Conservation (phyloP, 1,284 basidiomycete genomes). For the Heterobasidion irregulare region DNA sequence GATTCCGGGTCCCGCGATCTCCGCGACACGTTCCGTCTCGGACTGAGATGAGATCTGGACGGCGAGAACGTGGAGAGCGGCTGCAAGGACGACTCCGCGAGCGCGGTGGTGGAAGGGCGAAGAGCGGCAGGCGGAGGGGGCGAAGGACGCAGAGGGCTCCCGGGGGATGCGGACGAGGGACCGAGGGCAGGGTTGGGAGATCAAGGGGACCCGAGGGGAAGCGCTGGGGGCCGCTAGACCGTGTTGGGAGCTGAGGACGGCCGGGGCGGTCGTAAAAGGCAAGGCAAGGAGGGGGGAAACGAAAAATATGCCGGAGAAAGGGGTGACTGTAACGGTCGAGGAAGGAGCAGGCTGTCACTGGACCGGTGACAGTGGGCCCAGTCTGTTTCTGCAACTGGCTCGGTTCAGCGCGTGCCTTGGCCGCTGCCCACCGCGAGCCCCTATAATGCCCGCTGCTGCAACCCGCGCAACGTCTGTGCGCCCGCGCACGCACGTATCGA, state of each 20-base stretch:
- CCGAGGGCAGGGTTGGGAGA: not conserved
- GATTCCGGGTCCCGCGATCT: slow-evolving; percentile 1
- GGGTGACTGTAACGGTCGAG: too few species aligned
- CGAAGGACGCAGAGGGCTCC: not conserved
- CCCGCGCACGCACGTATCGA: too few species aligned
- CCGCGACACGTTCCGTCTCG: not conserved
- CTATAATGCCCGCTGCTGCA: too few species aligned
- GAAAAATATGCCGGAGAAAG: too few species aligned
- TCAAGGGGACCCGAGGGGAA: not conserved
- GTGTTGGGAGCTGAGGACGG: too few species aligned
- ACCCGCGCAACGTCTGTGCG: too few species aligned
- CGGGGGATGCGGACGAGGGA: not conserved
- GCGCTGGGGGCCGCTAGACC: not conserved
- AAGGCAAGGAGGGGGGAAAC: too few species aligned
- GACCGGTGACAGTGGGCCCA: too few species aligned
- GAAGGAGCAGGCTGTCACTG: not conserved
- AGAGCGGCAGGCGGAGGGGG: not conserved
- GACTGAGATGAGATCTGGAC: not conserved
- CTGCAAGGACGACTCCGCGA: too few species aligned
- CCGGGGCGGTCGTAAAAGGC: too few species aligned
- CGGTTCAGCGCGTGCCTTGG: slow-evolving; percentile 8
- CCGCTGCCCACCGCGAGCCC: slow-evolving; percentile 1
- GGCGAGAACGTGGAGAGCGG: not conserved
- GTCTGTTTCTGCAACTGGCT: not conserved
- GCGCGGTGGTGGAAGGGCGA: not conserved